Percentiles rank a stretch among this genome's conserved stretches.
Conservation (phyloP, 2,329 filamentous ascomycete species). For the Metarhizium robertsii region DNA sequence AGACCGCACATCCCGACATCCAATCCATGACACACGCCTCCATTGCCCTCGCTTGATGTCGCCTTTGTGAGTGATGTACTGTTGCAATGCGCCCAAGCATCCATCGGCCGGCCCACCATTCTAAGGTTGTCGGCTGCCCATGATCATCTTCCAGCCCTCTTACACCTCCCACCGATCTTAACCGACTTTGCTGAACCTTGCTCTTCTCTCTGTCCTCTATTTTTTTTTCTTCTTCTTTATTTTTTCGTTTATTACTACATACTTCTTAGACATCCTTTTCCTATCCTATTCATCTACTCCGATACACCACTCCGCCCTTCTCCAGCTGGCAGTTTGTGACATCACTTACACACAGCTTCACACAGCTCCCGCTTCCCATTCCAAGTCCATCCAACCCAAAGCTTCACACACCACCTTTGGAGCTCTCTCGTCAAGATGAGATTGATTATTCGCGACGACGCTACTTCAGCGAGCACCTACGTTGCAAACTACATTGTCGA, state of each 20-base stretch:
- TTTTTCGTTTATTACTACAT: neutral
- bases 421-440: slow-evolving; percentile 46
- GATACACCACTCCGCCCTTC: neutral
- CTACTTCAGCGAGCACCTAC: slow-evolving; percentile 59
- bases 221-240: neutral
- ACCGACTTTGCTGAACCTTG: neutral
- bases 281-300: neutral
- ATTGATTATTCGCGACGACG: slow-evolving; percentile 72
- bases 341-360: neutral
- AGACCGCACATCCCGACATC: neutral
- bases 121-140: neutral
- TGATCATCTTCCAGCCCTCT: neutral
- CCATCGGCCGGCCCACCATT: slow-evolving; percentile 2
- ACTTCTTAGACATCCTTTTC: neutral
- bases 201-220: neutral
- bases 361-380: neutral
- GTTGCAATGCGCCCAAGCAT: slow-evolving; percentile 1
- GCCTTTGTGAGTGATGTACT: neutral
- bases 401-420: slow-evolving; percentile 1
- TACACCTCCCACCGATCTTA: neutral
- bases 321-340: neutral
- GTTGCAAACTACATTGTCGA: slow-evolving; percentile 77
- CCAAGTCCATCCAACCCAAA: neutral
- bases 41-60: neutral
- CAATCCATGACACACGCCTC: neutral